Conservation (phyloP, 164 flowering plant genomes). For the Euptelea pleiosperma region DNA sequence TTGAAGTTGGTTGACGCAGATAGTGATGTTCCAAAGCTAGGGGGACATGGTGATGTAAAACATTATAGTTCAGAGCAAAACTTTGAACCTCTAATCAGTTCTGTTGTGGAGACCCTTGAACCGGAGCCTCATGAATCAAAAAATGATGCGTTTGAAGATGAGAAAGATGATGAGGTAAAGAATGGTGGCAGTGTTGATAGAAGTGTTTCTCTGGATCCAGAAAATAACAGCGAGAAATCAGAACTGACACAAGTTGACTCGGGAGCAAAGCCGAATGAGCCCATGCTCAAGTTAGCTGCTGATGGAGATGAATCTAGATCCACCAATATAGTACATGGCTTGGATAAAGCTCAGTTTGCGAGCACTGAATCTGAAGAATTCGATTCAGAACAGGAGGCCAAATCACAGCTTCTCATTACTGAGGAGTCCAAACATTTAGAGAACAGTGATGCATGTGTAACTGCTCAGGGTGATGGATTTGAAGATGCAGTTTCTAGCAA, state of each 20-base stretch:
- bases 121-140: slow-evolving; percentile 2
- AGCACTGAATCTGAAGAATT: slow-evolving; percentile 1
- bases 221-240: neutral
- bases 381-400: slow-evolving; percentile 10
- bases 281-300: slow-evolving; percentile 2
- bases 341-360: neutral
- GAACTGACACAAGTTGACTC: slow-evolving; percentile 19
- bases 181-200: slow-evolving; percentile 7
- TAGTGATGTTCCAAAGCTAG: slow-evolving; percentile 13
- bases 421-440: slow-evolving; percentile 14
- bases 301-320: slow-evolving; percentile 9
- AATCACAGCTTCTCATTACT: slow-evolving; percentile 1
- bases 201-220: neutral
- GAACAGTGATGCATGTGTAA: neutral
- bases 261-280: slow-evolving; percentile 12
- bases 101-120: slow-evolving; percentile 14
- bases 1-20: slow-evolving; percentile 14
- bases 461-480: slow-evolving; percentile 12
- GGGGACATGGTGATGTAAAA: neutral
- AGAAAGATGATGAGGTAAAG: slow-evolving; percentile 11
- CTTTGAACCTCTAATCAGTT: slow-evolving; percentile 4
- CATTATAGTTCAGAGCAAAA: neutral
- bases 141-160: slow-evolving; percentile 7
- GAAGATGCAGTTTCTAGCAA: slow-evolving; percentile 14
- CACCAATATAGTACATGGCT: neutral